Conservation (phyloP, 768 basidiomycete genomes). For the Podaxis sp. region DNA sequence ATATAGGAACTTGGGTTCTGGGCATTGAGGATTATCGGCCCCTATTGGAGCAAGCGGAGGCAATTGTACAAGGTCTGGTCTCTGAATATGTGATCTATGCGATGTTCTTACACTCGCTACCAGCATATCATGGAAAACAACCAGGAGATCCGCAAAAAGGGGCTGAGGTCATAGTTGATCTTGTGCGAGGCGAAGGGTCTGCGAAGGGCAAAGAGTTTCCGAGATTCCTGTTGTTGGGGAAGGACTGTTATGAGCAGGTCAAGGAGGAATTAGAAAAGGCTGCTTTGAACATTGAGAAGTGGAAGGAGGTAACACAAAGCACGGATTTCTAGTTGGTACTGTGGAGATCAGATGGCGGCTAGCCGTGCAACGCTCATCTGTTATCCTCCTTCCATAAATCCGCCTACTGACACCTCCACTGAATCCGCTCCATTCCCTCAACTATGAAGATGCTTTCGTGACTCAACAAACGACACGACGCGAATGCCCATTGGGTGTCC, state of each 20-base stretch:
- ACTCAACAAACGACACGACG: no score
- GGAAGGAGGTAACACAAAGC: constrained; percentile 30
- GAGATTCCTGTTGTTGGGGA: constrained; percentile 26
- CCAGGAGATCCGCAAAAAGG: constrained; percentile 38
- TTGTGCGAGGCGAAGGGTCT: constrained; percentile 29
- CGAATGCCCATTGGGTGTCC: no score
- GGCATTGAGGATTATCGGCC: constrained; percentile 34
- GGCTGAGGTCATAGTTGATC: constrained; percentile 32
- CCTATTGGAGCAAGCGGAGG: constrained; percentile 24
- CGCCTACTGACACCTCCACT: no score
- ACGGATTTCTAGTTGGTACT: constrained; percentile 21
- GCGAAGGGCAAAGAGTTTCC: constrained; percentile 34
- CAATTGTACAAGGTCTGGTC: constrained; percentile 24
- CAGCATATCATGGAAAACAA: constrained; percentile 34
- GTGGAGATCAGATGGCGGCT: no score
- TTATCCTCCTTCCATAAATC: no score
- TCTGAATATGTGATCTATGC: not conserved
- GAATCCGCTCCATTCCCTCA: no score
- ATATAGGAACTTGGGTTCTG: constrained; percentile 27
- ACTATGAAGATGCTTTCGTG: no score
- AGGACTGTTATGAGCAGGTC: constrained; percentile 27
- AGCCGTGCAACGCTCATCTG: no score
- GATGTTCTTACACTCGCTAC: not conserved
- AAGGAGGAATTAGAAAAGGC: constrained; percentile 21
- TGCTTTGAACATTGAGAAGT: constrained; percentile 27